Conservation (phyloP, 2,329 filamentous ascomycete species). For the Phialophora chinensis region DNA sequence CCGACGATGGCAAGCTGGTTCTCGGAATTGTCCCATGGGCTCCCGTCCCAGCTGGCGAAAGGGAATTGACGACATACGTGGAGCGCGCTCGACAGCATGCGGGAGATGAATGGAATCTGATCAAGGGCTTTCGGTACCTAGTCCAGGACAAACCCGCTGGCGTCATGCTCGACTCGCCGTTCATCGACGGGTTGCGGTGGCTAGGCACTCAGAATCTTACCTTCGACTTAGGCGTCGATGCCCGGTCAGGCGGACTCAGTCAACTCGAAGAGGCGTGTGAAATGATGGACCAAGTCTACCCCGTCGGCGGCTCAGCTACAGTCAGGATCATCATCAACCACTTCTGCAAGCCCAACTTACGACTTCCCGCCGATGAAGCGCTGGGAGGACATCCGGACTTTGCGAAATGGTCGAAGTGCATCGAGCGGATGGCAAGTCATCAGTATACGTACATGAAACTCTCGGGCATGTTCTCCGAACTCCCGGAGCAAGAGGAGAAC, state of each 20-base stretch:
- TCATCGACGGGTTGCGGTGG: constrained; percentile 70
- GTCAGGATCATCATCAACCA: constrained; percentile 79
- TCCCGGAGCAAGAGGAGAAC: constrained; percentile 57
- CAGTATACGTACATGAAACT: constrained; percentile 83
- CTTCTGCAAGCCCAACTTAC: constrained; percentile 84
- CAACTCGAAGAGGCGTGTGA: constrained; percentile 74
- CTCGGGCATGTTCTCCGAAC: constrained; percentile 83
- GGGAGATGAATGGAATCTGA: constrained; percentile 63
- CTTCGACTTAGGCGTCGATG: constrained; percentile 87
- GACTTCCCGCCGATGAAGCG: constrained; percentile 48
- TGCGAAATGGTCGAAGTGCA: constrained; percentile 70
- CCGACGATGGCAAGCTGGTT: constrained; percentile 61
- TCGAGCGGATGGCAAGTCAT: constrained; percentile 70
- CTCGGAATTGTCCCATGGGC: constrained; percentile 82
- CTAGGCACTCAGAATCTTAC: constrained; percentile 67
- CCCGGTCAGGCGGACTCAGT: constrained; percentile 73
- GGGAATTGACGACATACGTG: constrained; percentile 70
- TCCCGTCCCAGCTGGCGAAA: constrained; percentile 71
- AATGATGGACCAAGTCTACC: constrained; percentile 72
- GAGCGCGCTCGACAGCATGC: constrained; percentile 60
- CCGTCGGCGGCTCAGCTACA: constrained; percentile 54
- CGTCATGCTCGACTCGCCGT: constrained; percentile 66
- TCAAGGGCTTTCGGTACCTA: constrained; percentile 82
- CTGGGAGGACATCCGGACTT: constrained; percentile 60
- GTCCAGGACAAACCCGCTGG: constrained; percentile 76